phyloP scores from a whole-genome alignment of 345 rosid genomes.

The Excoecaria cochinchinensis region DNA sequence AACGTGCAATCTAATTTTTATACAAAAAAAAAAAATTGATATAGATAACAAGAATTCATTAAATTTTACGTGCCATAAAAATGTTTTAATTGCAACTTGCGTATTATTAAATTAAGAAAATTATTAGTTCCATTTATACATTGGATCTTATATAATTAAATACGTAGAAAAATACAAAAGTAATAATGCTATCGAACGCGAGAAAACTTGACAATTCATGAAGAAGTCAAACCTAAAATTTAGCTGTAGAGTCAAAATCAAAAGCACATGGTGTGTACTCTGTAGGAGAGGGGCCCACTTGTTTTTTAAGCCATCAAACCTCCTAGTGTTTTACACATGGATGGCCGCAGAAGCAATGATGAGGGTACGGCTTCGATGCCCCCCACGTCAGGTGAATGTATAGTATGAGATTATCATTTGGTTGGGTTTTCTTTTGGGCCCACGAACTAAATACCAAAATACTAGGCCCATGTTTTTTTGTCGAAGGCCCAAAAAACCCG shows the following conservation, averaged over 20 bases:
- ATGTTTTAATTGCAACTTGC: no score
- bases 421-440: conserved; percentile 32
- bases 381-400: conserved; percentile 32
- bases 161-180: neutral
- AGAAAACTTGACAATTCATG: neutral
- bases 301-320: neutral
- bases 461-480: conserved; percentile 29
- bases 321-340: conserved; percentile 19
- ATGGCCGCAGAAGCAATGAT: conserved; percentile 9
- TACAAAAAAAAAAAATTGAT: no score
- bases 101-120: no score
- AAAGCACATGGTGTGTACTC: conserved; percentile 34
- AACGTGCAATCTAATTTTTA: no score
- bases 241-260: conserved; percentile 29
- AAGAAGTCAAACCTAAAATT: neutral
- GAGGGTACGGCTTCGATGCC: conserved; percentile 20
- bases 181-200: neutral
- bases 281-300: conserved; percentile 17
- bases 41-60: no score
- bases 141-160: no score
- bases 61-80: no score
- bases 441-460: conserved; percentile 17
- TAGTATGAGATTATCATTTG: conserved; percentile 1
- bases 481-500: conserved; percentile 29
- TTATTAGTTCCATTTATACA: no score